Evolutionary conservation across 2,329 filamentous ascomycete genomes (phyloP), one percentile per base, ranked within the genome.

Genomic region (Neopestalotiopsis sp.): DNA sequence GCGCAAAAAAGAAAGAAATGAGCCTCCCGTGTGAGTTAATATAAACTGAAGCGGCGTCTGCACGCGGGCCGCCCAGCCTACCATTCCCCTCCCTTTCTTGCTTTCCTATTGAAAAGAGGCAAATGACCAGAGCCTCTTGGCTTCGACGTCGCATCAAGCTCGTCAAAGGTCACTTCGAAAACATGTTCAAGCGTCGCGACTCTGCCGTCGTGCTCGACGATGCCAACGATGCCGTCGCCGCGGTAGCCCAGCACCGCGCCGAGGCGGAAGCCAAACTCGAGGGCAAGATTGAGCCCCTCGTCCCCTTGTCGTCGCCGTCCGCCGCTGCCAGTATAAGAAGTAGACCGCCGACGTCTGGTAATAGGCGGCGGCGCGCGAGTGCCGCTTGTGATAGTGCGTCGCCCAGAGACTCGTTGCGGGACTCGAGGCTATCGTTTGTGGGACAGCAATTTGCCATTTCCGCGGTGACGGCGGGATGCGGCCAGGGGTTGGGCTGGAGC

Each of bases 361-460:
- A 9, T 17, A 28, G 61, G 28, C 38, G 42, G 40, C 61, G 40
- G 7, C 20, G 40, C 24, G 30, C 38, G 14, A 34, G 24, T 24
- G 40, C 38, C 3, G 38, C 40, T 9, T 20, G 38, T 12, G 61
- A 64, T 4, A 64, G 61, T 20, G 10, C 38, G n/a, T 34, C 34
- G 20, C n/a, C 28, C n/a, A 64, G 61, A 30, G 28, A 45, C 34
- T 64, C 61, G 10, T 10, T 30, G 2, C 38, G 61, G 28, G 20
- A 64, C 42, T 64, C 61, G 40, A 12, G 61, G 38, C 38, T 38
- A n/a, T 64, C 61, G 3, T 49, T 64, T 28, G 42, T 49, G 5
- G 40, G 61, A n/a, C 61, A 64, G 61, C 61, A 64, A 10, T 53
- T 64, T 38, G 61, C 61, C 10, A 64, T 64, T 5, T 45, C 61